These are phyloP conservation scores for Phylloporus sp. DNA, from an alignment of 768 basidiomycete genomes.

Conservation along the genomic window DNA sequence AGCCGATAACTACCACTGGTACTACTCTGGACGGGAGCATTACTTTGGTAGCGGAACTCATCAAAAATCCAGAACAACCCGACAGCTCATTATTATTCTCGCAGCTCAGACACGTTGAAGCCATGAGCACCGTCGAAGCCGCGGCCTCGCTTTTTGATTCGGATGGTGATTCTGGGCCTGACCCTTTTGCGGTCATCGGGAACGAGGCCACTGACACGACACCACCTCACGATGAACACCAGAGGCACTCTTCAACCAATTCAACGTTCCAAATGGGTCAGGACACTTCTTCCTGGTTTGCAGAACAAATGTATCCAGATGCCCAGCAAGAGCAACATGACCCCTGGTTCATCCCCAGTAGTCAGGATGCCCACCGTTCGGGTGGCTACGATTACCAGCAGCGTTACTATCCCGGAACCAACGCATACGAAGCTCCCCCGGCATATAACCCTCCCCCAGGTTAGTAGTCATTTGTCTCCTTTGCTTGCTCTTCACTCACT, in stretches of 20 bases:
- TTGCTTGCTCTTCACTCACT: constrained; percentile 1
- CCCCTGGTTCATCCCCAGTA: constrained; percentile 24
- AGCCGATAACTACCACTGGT: no score
- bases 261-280: constrained; percentile 31
- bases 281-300: constrained; percentile 37
- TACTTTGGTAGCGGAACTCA: neutral
- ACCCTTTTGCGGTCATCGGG: constrained; percentile 62
- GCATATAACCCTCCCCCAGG: constrained; percentile 18
- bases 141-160: constrained; percentile 78
- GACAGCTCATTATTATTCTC: constrained; percentile 7
- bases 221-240: constrained; percentile 23
- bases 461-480: constrained; percentile 12
- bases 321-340: constrained; percentile 23
- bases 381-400: constrained; percentile 26
- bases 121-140: constrained; percentile 66
- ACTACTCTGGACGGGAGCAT: neutral
- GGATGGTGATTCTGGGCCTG: constrained; percentile 49
- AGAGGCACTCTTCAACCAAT: constrained; percentile 20
- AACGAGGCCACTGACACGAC: constrained; percentile 31
- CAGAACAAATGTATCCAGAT: constrained; percentile 30
- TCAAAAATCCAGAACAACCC: constrained; percentile 14
- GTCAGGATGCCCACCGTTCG: constrained; percentile 16
- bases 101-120: constrained; percentile 29
- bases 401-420: constrained; percentile 29
- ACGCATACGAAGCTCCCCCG: constrained; percentile 21